Evolutionary conservation across 1,284 basidiomycete species (phyloP), one percentile per base, ranked within the genome.

Genomic region (Cutaneotrichosporon cyanovorans): DNA sequence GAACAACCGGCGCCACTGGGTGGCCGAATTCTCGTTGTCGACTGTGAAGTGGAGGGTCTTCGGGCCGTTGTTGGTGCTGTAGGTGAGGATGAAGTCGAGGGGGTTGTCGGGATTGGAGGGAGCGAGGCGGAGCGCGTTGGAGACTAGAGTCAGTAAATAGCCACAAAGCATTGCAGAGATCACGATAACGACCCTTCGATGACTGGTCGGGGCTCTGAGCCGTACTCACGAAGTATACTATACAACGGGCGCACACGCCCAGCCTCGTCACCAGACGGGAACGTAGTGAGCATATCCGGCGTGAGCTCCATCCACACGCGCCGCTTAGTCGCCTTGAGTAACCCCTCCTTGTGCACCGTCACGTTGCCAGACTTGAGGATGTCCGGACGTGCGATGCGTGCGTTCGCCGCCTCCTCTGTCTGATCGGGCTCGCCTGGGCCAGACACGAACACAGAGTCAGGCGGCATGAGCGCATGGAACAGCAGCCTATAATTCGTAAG

Each of bases 381-480:
- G 23, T 62, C 51, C 1, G 56, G 55, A 22, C 47, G 42, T 3
- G 45, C 47, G 18, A 32, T 30, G 10, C 54, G 39, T 8, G 48
- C 46, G 6, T 9, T 34, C 0, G 49, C 50, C 3, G 43, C 38
- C 10, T 56, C 50, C 16, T 53, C 56, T 4, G 42, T 46, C 20
- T 47, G 36, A 35, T 71, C 72, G 5, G 75, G 69, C n/a, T 16
- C 19, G 9, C 8, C 20, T 6, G 12, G 8, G 3, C 37, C 36
- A n/a, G 43, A 11, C 7, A 25, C 18, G 32, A 40, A 46, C 19
- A 36, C 40, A 10, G 38, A 25, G 12, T 76, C 74, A 1, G 78
- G 74, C 3, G 80, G 75, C 15, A 83, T 61, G 5, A 79, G 77
- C 2, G 82, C 82, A 56, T 83, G 81, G 61, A 84, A 84, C 0